phyloP scores from a whole-genome alignment of 768 basidiomycete species.

The Amanita exitialis region DNA sequence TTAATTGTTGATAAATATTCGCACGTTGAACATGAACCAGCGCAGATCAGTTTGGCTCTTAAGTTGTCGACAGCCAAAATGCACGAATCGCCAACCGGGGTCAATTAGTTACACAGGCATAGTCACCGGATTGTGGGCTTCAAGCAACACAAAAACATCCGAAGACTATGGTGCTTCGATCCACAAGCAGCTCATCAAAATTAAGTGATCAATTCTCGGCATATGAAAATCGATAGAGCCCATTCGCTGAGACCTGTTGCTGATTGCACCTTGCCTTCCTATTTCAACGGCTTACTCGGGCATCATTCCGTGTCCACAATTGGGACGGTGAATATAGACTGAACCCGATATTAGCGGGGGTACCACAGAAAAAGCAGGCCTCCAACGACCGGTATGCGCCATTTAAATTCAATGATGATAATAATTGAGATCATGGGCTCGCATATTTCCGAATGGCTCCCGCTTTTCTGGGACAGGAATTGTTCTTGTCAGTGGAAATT shows the following conservation, averaged over 20 bases:
- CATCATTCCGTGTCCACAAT: slow-evolving; percentile 1
- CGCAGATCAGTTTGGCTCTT: background rate
- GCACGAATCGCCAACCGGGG: background rate
- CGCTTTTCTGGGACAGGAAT: background rate
- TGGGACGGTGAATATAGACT: background rate
- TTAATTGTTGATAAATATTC: background rate
- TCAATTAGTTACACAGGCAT: background rate
- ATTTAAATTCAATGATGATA: background rate
- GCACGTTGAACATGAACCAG: background rate
- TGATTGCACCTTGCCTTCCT: background rate
- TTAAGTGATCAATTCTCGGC: background rate
- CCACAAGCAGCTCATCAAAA: background rate
- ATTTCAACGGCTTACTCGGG: background rate
- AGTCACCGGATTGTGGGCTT: background rate
- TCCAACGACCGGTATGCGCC: background rate
- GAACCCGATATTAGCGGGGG: background rate
- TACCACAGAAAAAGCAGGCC: background rate
- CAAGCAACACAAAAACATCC: background rate
- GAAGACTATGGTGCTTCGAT: background rate
- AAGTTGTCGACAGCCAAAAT: background rate
- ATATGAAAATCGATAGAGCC: background rate
- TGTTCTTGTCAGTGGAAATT: background rate
- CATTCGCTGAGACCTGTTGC: background rate
- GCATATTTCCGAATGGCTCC: background rate
- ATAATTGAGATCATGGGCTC: background rate